These are phyloP conservation scores for Agaricus sinodeliciosus DNA, from an alignment of 768 basidiomycete genomes.

Conservation along the genomic window DNA sequence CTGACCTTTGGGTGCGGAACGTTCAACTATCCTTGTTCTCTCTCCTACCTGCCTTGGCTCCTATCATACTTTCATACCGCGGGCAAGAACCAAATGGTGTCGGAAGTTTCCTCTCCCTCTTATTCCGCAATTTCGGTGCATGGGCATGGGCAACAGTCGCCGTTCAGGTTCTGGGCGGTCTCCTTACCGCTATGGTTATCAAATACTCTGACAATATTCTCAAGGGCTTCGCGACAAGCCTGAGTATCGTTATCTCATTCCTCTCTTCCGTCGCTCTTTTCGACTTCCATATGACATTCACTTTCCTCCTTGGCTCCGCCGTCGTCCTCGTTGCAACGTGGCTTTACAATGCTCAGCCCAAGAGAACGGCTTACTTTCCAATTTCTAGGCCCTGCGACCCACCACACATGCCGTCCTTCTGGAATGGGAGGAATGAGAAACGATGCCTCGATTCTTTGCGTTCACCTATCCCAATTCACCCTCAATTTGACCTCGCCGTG, in stretches of 20 bases:
- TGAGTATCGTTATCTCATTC: slow-evolving; percentile 94
- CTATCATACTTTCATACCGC: slow-evolving; percentile 54
- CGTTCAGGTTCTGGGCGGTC: slow-evolving; percentile 86
- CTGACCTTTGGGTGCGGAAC: slow-evolving; percentile 95
- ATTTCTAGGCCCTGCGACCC: slow-evolving; percentile 11
- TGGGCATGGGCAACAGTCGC: slow-evolving; percentile 91
- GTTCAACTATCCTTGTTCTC: slow-evolving; percentile 95
- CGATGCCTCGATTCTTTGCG: slow-evolving; percentile 13
- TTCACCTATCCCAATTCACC: slow-evolving; percentile 13
- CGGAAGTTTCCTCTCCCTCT: slow-evolving; percentile 35
- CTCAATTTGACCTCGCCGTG: slow-evolving; percentile 18
- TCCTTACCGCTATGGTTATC: slow-evolving; percentile 91
- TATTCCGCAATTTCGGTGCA: slow-evolving; percentile 81
- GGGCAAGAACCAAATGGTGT: slow-evolving; percentile 17
- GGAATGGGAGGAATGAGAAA: slow-evolving; percentile 20
- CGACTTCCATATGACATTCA: slow-evolving; percentile 78
- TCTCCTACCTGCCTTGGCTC: slow-evolving; percentile 78
- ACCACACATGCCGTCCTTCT: slow-evolving; percentile 12
- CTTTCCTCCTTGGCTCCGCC: slow-evolving; percentile 78
- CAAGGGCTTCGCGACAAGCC: slow-evolving; percentile 92
- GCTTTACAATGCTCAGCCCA: slow-evolving; percentile 75
- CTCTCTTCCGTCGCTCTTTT: slow-evolving; percentile 87
- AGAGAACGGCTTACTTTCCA: slow-evolving; percentile 11
- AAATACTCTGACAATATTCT: slow-evolving; percentile 89
- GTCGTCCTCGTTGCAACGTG: slow-evolving; percentile 87